Evolutionary conservation across 495 filamentous ascomycete genomes (phyloP).

Genomic region (Cenococcum geophilum): DNA sequence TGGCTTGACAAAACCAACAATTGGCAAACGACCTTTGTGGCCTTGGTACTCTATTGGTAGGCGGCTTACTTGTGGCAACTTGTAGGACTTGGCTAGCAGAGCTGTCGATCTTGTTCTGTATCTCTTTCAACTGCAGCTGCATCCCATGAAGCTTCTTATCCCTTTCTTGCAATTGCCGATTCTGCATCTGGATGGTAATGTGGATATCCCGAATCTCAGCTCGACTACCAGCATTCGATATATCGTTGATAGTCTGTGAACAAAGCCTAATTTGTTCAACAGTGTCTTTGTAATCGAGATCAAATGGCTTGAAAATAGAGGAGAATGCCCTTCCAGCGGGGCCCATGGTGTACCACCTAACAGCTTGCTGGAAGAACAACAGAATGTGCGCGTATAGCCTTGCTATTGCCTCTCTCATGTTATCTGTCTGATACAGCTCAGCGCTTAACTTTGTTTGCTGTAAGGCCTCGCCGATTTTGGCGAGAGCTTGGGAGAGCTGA

Average conservation of each 20-base stretch:
- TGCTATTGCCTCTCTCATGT: not conserved
- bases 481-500: not conserved
- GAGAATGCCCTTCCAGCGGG: not conserved
- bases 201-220: not conserved
- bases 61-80: not conserved
- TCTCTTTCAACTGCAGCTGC: not conserved
- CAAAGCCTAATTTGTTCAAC: not conserved
- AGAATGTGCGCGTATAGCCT: not conserved
- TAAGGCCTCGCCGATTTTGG: conserved; percentile 1
- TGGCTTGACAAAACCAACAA: too few species aligned
- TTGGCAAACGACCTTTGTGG: too few species aligned
- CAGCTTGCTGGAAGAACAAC: not conserved
- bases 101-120: not conserved
- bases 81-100: not conserved
- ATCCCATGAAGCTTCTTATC: not conserved
- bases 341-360: not conserved
- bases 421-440: not conserved
- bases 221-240: not conserved
- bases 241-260: not conserved
- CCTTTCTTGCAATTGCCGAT: not conserved
- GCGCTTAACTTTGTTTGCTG: not conserved
- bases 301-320: not conserved
- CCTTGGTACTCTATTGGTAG: not conserved
- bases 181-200: not conserved
- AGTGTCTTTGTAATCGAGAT: not conserved